Percentiles rank a stretch among this genome's conserved stretches.
phyloP scores from a whole-genome alignment of 2,329 filamentous ascomycete genomes.

The Metarhizium humberi region DNA sequence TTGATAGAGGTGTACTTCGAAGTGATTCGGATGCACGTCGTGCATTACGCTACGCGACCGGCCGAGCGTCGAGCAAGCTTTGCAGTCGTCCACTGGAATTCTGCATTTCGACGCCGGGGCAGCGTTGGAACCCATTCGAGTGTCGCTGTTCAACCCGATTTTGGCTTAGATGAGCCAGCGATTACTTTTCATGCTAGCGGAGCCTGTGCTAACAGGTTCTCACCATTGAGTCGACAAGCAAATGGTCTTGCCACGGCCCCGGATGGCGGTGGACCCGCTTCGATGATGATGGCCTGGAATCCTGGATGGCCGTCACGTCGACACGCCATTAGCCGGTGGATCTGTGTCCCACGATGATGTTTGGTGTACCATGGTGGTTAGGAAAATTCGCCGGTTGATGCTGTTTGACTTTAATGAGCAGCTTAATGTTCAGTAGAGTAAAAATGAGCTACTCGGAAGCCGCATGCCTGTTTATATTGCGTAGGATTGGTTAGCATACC shows the following conservation, averaged over 20 bases:
- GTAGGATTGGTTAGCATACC: constrained; percentile 4
- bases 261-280: background rate
- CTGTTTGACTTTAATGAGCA: constrained; percentile 47
- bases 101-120: constrained; percentile 12
- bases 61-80: constrained; percentile 17
- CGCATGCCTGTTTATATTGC: constrained; percentile 47
- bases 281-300: background rate
- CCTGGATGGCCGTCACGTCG: background rate
- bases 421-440: constrained; percentile 41
- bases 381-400: constrained; percentile 50
- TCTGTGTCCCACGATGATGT: constrained; percentile 28
- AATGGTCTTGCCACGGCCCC: background rate
- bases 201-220: background rate
- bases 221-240: background rate
- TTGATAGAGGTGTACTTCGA: constrained; percentile 46
- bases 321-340: background rate
- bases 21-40: constrained; percentile 30
- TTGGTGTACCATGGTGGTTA: constrained; percentile 46
- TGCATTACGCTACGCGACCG: constrained; percentile 21
- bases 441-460: constrained; percentile 44
- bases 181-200: background rate
- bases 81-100: constrained; percentile 12
- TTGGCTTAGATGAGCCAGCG: constrained; percentile 4
- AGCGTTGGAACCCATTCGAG: constrained; percentile 16
- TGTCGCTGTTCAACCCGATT: constrained; percentile 6